Base-by-base conservation (phyloP, 2,329 filamentous ascomycete species). In the Aspergillus alliaceus region DNA sequence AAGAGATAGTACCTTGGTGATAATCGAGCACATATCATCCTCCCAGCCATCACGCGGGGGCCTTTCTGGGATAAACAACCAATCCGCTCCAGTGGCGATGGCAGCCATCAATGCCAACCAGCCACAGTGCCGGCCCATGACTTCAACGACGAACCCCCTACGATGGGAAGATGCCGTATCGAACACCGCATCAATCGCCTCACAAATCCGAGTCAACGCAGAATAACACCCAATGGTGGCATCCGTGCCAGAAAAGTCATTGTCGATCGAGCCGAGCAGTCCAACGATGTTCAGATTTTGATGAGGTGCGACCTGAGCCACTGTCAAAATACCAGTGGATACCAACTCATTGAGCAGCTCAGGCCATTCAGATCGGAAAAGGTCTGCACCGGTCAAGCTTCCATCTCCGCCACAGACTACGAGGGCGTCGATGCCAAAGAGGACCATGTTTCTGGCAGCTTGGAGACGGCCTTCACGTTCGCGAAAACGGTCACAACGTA, bases 341-440 rank as follows among this genome's bases (percentile, higher is more conserved):
- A 98, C 89, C 60, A 99, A 84, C 80, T 99, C 95, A 52, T 90
- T 81, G 58, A 99, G 75, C 62, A 99, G 82, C 42, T 89, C 86
- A 3, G 93, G 91, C 95, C 95, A 99, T 74, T 99, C 95, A 51
- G 85, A 81, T 61, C 95, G 86, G 79, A 99, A 98, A 70, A 86
- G 88, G 80, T 99, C 95, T 54, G 95, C 95, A 71, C 95, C 95
- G 11, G 95, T 99, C 69, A 99, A 84, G 64, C 91, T 96, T 61
- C 95, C 95, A 73, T 99, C 95, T 79, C 95, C 95, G 73, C 95
- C 95, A 75, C 93, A 98, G 72, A 99, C 96, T 68, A 99, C 89
- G 67, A 99, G 82, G 53, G 95, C 95, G 73, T 99, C 92, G 65
- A 99, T 98, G 71, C 95, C 95, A 65, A 91, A 87, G 59, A 91